Base-by-base conservation (phyloP, 192 early-diverging fungal species). In the Blastocladiella britannica region DNA sequence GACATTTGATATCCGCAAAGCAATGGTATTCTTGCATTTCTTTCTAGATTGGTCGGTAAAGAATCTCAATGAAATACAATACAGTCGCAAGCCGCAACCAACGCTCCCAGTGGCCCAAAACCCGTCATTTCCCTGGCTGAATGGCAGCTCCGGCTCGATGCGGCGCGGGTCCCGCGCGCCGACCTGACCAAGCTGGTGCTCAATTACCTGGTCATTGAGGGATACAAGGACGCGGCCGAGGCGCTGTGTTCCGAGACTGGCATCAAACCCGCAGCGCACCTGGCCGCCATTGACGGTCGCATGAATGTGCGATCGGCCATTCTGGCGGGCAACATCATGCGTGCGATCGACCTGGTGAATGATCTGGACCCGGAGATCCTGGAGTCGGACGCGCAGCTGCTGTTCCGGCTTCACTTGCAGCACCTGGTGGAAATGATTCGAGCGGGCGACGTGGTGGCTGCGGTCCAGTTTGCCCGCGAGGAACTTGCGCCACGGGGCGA, bases 131-230 rank as follows among this genome's bases (percentile, higher is more conserved):
- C n/a, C n/a, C n/a, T n/a, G n/a, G n/a, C n/a, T n/a, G n/a, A n/a
- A n/a, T n/a, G n/a, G n/a, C n/a, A n/a, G n/a, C n/a, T n/a, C n/a
- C n/a, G n/a, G n/a, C n/a, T n/a, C n/a, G n/a, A n/a, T n/a, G n/a
- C n/a, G n/a, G n/a, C n/a, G n/a, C n/a, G n/a, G n/a, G n/a, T n/a
- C n/a, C n/a, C n/a, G n/a, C n/a, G n/a, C n/a, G n/a, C n/a, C 25
- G 92, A 95, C 69, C 73, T 98, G 51, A 96, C 97, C 79, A 89
- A 89, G 66, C 79, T 98, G 25, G 80, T 98, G 29, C 97, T 98
- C 93, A 94, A 98, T 75, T 98, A 98, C 58, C 70, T 98, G 24
- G 82, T 96, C 12, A 92, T 98, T 52, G 95, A 98, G 68, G 95
- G 95, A 7, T 97, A 91, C 77, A 97, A 93, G 69, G 91, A 96